Base-by-base conservation (phyloP, 2,329 filamentous ascomycete species). In the Bisporella sp. region DNA sequence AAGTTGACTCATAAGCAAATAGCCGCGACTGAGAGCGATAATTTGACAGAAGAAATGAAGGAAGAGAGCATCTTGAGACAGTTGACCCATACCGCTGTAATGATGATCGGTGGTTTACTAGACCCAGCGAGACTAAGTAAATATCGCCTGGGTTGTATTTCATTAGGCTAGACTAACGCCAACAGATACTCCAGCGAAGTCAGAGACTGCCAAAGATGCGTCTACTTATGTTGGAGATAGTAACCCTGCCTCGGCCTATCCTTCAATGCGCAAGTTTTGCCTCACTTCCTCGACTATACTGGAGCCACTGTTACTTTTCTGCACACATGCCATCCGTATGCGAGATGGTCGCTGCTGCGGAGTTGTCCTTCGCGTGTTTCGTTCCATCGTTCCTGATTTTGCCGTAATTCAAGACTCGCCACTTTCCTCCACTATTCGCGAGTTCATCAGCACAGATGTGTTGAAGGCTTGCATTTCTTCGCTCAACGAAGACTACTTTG, bases 41-140 rank as follows among this genome's bases (percentile, higher is more conserved):
- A 88, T 53, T 72, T 99, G 48, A 88, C 87, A 1, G 90, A 96
- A 59, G 93, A 99, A 71, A 99, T 99, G 93, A 96, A 96, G 69
- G 85, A 89, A 5, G 93, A 99, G 67, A 97, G 92, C 63, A 95
- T 99, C 31, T 73, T 99, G 43, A 82, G 93, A 21, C 90, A 96
- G 66, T 77, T 97, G 46, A 96, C 92, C 0, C 93, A 95, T 68
- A 89, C 89, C 4, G 89, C 91, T 1, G 89, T 96, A 31, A 84
- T 93, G 60, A 89, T 97, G 77, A 86, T 96, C 55, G 89, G 89
- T 6, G 87, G 89, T 58, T 83, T 97, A 60, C 75, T 99, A 28
- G 91, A 95, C 65, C 87, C 90, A 11, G 75, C 77, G 45, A 73
- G 81, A 70, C 75, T 69, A 66, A 84, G 81, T 84, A 73, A 71